Percentiles rank a stretch among this genome's conserved stretches.
Conservation (phyloP, 352 stramenopile genomes). For the Phytophthora macrochlamydospora region DNA sequence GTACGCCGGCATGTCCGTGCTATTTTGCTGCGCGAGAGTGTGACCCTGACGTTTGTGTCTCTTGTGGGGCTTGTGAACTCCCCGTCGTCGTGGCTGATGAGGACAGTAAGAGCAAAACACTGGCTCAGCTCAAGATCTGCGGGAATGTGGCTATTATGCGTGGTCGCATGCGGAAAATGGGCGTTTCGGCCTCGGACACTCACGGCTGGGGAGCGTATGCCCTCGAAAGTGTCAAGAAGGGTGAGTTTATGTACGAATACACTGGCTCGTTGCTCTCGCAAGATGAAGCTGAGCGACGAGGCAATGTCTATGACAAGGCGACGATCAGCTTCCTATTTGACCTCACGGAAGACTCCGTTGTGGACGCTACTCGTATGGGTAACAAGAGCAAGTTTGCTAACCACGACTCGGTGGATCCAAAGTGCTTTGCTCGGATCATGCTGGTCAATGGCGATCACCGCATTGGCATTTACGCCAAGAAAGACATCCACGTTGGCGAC, state of each 20-base stretch:
- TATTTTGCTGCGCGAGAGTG: slow-evolving; percentile 76
- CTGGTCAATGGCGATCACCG: slow-evolving; percentile 92
- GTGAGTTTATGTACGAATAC: slow-evolving; percentile 88
- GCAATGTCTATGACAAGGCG: slow-evolving; percentile 90
- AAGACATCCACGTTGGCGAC: slow-evolving; percentile 86
- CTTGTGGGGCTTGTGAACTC: slow-evolving; percentile 72
- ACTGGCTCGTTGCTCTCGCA: slow-evolving; percentile 92
- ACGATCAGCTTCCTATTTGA: slow-evolving; percentile 95
- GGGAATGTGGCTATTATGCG: slow-evolving; percentile 76
- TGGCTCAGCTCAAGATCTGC: slow-evolving; percentile 53
- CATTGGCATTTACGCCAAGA: slow-evolving; percentile 94
- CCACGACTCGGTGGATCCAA: slow-evolving; percentile 77
- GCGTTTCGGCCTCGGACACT: slow-evolving; percentile 60
- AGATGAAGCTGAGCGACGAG: slow-evolving; percentile 84
- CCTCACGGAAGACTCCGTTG: slow-evolving; percentile 90
- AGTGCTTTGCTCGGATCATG: slow-evolving; percentile 89
- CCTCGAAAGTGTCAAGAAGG: slow-evolving; percentile 50
- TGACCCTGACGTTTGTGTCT: slow-evolving; percentile 67
- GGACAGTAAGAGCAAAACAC: slow-evolving; percentile 29
- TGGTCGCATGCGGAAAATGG: slow-evolving; percentile 55
- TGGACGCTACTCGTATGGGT: slow-evolving; percentile 94
- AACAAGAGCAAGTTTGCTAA: slow-evolving; percentile 97
- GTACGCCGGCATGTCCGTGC: slow-evolving; percentile 66
- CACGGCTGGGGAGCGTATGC: slow-evolving; percentile 83
- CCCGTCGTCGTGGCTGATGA: slow-evolving; percentile 51